These are phyloP conservation scores for Rosa persica DNA, from an alignment of 306 rosid genomes.

Conservation along the genomic window DNA sequence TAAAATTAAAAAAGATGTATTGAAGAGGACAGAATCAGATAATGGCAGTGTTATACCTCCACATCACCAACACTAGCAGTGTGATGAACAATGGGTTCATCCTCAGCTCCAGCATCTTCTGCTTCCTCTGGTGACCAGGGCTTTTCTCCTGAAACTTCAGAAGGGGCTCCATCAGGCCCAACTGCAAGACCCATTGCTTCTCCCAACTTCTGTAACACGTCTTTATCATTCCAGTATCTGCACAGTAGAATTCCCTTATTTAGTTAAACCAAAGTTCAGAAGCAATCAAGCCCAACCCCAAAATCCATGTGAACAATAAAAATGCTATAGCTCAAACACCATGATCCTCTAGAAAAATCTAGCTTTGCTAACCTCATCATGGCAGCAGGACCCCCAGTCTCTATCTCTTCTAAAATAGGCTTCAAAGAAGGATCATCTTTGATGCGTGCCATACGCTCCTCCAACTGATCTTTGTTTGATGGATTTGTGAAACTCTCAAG, in stretches of 20 bases:
- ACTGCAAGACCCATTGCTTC: conserved; percentile 30
- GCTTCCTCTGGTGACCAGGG: conserved; percentile 69
- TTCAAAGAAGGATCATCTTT: conserved; percentile 97
- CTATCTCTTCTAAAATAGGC: conserved; percentile 95
- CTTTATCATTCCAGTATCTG: conserved; percentile 92
- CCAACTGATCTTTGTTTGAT: conserved; percentile 80
- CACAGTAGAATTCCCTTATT: conserved; percentile 21
- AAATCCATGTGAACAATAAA: conserved; percentile 3
- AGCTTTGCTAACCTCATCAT: conserved; percentile 85
- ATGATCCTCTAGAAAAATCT: not conserved
- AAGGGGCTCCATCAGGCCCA: conserved; percentile 22
- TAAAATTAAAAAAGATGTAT: not conserved
- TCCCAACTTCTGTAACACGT: conserved; percentile 25
- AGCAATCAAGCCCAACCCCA: conserved; percentile 4
- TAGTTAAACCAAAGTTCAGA: conserved; percentile 13
- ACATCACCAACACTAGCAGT: conserved; percentile 98
- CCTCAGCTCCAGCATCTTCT: conserved; percentile 82
- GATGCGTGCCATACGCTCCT: conserved; percentile 93
- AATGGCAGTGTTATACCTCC: conserved; percentile 46
- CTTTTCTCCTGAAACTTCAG: conserved; percentile 61
- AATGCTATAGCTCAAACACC: conserved; percentile 15
- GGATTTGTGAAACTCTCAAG: conserved; percentile 83
- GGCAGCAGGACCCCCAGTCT: conserved; percentile 93
- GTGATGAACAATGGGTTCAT: conserved; percentile 89
- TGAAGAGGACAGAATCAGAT: conserved; percentile 12